A percentile compares a stretch with the other conserved stretches of the same genome.
Evolutionary conservation across 148 eudicot species (phyloP).

Genomic region (Rhododendron henanense): DNA sequence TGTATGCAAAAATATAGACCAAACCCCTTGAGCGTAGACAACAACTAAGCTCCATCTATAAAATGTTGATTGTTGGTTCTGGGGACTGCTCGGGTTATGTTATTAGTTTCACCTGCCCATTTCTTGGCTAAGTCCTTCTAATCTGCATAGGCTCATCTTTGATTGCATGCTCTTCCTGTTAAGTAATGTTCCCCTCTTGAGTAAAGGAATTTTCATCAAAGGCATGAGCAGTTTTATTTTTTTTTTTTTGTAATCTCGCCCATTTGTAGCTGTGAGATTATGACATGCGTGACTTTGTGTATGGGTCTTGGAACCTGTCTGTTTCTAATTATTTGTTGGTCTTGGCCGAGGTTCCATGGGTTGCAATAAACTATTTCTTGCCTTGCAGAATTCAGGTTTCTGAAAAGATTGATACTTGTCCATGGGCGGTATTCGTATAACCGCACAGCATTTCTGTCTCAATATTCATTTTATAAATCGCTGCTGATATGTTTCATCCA

Average conservation of each 20-base stretch:
- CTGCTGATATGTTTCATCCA: constrained; percentile 92
- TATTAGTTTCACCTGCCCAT: background rate
- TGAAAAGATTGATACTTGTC: constrained; percentile 90
- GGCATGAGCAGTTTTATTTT: background rate
- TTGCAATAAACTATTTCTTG: constrained; percentile 6
- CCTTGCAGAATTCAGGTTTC: constrained; percentile 84
- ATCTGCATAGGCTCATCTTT: background rate
- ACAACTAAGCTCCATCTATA: background rate
- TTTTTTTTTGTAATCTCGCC: background rate
- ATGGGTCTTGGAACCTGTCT: background rate
- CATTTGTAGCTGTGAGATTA: background rate
- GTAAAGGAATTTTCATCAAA: background rate
- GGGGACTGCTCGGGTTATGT: background rate
- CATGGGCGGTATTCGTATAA: constrained; percentile 98
- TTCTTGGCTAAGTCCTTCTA: background rate
- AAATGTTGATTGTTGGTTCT: background rate
- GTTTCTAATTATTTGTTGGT: background rate
- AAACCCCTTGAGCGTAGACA: background rate
- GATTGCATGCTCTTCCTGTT: background rate
- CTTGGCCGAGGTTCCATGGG: background rate
- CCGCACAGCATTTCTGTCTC: constrained; percentile 95
- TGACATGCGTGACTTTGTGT: background rate
- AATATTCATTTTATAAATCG: constrained; percentile 94
- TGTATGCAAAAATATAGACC: background rate
- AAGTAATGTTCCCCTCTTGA: background rate